Conservation (phyloP, 2,329 filamentous ascomycete species). For the Penicillium sp. region DNA sequence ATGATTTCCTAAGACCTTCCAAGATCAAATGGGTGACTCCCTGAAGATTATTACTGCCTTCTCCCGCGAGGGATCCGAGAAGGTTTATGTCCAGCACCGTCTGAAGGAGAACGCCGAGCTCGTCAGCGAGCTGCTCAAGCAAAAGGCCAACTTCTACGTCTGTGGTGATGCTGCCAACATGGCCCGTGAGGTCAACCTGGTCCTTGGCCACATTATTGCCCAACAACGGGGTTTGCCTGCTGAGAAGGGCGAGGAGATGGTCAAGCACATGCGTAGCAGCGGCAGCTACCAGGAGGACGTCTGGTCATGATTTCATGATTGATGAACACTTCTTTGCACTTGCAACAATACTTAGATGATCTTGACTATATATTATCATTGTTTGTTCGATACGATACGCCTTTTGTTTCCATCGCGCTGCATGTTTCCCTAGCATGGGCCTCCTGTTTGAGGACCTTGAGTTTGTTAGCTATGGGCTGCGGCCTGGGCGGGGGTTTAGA, state of each 20-base stretch:
- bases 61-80: slow-evolving; percentile 80
- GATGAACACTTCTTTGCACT: slow-evolving; percentile 14
- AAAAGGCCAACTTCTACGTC: slow-evolving; percentile 93
- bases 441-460: slow-evolving; percentile 1
- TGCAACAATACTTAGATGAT: slow-evolving; percentile 30
- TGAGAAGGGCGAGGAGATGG: slow-evolving; percentile 88
- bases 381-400: slow-evolving; percentile 10
- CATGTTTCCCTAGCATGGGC: slow-evolving; percentile 12
- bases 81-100: slow-evolving; percentile 95
- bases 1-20: slow-evolving; percentile 64
- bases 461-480: background rate
- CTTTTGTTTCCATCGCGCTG: slow-evolving; percentile 7
- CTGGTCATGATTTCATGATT: slow-evolving; percentile 53
- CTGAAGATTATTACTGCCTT: slow-evolving; percentile 92
- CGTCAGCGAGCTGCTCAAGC: slow-evolving; percentile 79
- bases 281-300: slow-evolving; percentile 93
- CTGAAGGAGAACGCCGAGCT: slow-evolving; percentile 79
- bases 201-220: slow-evolving; percentile 82
- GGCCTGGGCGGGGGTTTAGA: slow-evolving; percentile 7
- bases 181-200: slow-evolving; percentile 86
- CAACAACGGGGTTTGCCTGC: slow-evolving; percentile 78
- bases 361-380: slow-evolving; percentile 23
- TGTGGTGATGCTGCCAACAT: slow-evolving; percentile 97
- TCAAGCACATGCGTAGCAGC: slow-evolving; percentile 91
- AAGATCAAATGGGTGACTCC: slow-evolving; percentile 77